Conservation (phyloP, 371 early-diverging fungal genomes). For the Circinella umbellata region DNA sequence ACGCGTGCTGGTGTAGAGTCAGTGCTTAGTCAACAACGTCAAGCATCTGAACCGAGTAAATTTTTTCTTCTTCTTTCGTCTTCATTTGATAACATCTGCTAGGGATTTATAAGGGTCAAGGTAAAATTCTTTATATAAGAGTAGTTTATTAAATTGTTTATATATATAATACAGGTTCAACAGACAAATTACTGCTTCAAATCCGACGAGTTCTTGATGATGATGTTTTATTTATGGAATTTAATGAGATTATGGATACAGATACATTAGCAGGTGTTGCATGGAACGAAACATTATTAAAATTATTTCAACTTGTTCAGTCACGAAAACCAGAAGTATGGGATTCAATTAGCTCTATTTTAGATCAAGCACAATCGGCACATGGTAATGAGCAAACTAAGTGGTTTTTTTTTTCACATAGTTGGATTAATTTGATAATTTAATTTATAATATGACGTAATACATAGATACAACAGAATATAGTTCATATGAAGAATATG, state of each 20-base stretch:
- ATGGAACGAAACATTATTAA: constrained; percentile 10
- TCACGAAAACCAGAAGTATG: constrained; percentile 19
- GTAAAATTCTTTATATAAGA: no score
- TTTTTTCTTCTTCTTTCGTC: no score
- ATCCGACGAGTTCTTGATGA: constrained; percentile 6
- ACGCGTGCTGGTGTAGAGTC: background rate
- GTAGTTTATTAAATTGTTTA: no score
- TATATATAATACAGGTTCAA: background rate
- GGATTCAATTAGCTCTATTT: constrained; percentile 9
- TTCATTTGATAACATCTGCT: no score
- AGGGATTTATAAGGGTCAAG: no score
- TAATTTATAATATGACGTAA: background rate
- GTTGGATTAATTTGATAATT: no score
- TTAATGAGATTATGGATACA: background rate
- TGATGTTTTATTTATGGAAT: background rate
- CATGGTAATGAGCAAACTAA: background rate
- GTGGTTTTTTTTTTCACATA: no score
- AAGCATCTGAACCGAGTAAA: constrained; percentile 1
- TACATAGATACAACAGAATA: constrained; percentile 20
- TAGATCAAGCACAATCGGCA: constrained; percentile 11
- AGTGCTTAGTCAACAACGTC: constrained; percentile 8
- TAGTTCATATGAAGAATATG: constrained; percentile 43
- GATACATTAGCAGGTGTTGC: background rate
- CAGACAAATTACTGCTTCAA: background rate
- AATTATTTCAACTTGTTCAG: constrained; percentile 9